phyloP scores from a whole-genome alignment of 73 alveolate genomes.

The Symbiodinium pilosum region DNA sequence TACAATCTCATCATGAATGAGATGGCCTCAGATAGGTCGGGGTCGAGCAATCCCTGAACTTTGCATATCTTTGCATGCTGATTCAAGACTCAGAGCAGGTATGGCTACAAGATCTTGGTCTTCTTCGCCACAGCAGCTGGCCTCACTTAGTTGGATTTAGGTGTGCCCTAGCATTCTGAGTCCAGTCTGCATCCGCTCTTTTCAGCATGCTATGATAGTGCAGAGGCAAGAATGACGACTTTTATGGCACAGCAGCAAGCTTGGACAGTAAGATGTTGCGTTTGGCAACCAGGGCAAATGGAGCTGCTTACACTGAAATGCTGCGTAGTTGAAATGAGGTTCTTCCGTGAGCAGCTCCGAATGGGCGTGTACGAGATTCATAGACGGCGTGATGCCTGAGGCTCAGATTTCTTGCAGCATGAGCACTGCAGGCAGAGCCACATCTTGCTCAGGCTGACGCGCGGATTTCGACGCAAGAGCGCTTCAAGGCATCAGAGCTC shows the following conservation, averaged over 20 bases:
- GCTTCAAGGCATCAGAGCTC: conserved; percentile 15
- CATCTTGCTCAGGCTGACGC: conserved; percentile 27
- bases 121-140: conserved; percentile 66
- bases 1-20: conserved; percentile 74
- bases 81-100: conserved; percentile 25
- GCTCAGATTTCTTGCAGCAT: neutral
- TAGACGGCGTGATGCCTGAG: conserved; percentile 62
- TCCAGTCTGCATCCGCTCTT: too few species aligned
- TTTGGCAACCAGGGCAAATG: too few species aligned
- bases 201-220: neutral
- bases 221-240: conserved; percentile 57
- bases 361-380: conserved; percentile 89
- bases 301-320: neutral
- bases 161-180: neutral
- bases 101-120: conserved; percentile 65
- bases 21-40: conserved; percentile 64
- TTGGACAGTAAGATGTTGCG: too few species aligned
- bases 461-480: conserved; percentile 65
- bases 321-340: neutral
- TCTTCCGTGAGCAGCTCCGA: conserved; percentile 78
- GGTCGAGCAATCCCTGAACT: neutral
- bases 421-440: neutral
- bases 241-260: conserved; percentile 61
- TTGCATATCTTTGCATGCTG: neutral
- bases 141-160: neutral